Evolutionary conservation across 768 basidiomycete genomes (phyloP), one percentile per base, ranked within the genome.

Genomic region (Pisolithus microcarpus): DNA sequence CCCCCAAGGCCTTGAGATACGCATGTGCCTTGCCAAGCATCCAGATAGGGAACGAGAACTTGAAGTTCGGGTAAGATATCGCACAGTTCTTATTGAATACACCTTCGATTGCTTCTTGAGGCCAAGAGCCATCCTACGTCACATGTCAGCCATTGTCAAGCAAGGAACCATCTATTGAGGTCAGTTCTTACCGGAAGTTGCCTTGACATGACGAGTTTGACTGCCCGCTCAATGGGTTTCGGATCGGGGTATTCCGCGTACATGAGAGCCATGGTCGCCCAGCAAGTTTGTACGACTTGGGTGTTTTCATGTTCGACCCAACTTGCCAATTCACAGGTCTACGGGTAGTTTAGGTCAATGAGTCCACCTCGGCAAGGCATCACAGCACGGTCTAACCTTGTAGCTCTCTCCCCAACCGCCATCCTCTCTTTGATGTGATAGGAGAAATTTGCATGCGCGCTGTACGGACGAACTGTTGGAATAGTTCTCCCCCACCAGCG

Each of bases 341-440:
- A 34, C 21, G 21, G 4, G 21, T 23, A 4, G 21, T 23, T 23
- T 23, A 23, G 21, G 21, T 23, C 21, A 23, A 36, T 37, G 52
- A 23, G 40, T 53, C 38, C 48, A 37, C 39, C 15, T 9, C 21
- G 37, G 26, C 3, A 50, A 23, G 8, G 39, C 46, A 49, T 26
- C 46, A 16, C 19, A 16, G n/a, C 39, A 19, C 18, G 34, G 16
- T 53, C 74, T 44, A 43, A 91, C 95, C 83, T 90, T 87, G 70
- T 92, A 98, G 58, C 91, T 97, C 70, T 98, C 96, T 16, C 96
- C 96, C 94, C 96, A 99, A 0, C 95, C 95, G 18, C 95, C 95
- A 61, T 98, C 96, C 8, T 70, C 72, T 61, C 87, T 79, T 65
- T 97, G 95, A 62, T 91, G 91, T 28, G 74, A 62, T 39, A 94